phyloP scores from a whole-genome alignment of 805 yeast species.

The Candida maris region DNA sequence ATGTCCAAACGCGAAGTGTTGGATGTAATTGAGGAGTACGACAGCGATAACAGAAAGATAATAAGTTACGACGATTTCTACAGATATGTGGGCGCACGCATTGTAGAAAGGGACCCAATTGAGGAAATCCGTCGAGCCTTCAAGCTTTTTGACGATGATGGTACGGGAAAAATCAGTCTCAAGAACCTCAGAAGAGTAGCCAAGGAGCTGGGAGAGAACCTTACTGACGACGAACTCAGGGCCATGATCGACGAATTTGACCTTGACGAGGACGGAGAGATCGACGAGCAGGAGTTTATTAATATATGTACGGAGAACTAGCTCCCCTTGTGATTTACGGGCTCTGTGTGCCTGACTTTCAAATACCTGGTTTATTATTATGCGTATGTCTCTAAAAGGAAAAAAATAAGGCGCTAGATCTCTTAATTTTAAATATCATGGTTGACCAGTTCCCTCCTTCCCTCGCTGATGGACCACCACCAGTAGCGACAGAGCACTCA shows the following conservation, averaged over 20 bases:
- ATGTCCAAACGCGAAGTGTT: slow-evolving; percentile 70
- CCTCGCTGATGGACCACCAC: no score
- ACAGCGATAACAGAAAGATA: slow-evolving; percentile 66
- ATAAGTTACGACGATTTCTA: slow-evolving; percentile 81
- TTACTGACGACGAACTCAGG: slow-evolving; percentile 86
- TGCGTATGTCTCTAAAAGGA: no score
- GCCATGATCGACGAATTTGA: slow-evolving; percentile 99
- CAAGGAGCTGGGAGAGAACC: slow-evolving; percentile 85
- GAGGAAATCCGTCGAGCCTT: slow-evolving; percentile 92
- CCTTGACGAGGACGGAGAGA: slow-evolving; percentile 93
- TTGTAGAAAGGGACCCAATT: slow-evolving; percentile 84
- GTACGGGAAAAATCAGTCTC: slow-evolving; percentile 79
- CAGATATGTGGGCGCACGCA: slow-evolving; percentile 73
- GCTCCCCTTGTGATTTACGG: neutral
- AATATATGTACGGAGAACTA: slow-evolving; percentile 77
- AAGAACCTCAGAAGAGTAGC: slow-evolving; percentile 85
- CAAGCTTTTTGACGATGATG: slow-evolving; percentile 81
- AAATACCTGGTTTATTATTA: no score
- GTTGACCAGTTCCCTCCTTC: no score
- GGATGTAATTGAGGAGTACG: slow-evolving; percentile 75
- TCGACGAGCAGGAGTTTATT: slow-evolving; percentile 85
- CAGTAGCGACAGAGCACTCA: no score
- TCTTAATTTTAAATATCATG: no score
- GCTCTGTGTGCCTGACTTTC: no score
- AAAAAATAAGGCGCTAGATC: no score